Percentiles rank a stretch among this genome's conserved stretches.
These are phyloP conservation scores for Saccharomyces pastorianus DNA, from an alignment of 1,139 yeast species.

Conservation along the genomic window DNA sequence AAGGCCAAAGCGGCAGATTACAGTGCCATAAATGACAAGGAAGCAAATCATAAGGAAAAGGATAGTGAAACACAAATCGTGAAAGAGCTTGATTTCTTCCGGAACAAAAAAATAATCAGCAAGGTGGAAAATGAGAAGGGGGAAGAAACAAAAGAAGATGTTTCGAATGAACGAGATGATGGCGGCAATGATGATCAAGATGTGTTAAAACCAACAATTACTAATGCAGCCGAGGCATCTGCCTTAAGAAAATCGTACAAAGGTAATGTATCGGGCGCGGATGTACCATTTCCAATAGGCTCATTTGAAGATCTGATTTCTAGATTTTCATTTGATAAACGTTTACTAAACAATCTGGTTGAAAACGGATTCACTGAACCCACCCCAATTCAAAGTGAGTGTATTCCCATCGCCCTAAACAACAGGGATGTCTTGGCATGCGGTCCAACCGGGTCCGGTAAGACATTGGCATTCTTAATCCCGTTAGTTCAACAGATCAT, in stretches of 20 bases:
- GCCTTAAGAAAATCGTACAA: slow-evolving; percentile 47
- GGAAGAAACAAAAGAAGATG: too few relatives aligned
- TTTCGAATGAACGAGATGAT: too few relatives aligned
- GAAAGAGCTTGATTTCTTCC: slow-evolving; percentile 65
- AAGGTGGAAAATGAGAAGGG: too few relatives aligned
- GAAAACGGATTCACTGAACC: slow-evolving; percentile 73
- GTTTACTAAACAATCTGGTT: slow-evolving; percentile 56
- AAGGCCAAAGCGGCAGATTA: slow-evolving; percentile 24
- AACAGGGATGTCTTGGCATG: slow-evolving; percentile 72
- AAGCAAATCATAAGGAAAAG: slow-evolving; percentile 22
- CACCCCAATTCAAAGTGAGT: slow-evolving; percentile 85
- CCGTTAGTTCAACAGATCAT: slow-evolving; percentile 62
- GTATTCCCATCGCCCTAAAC: slow-evolving; percentile 60
- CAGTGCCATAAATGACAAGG: slow-evolving; percentile 15
- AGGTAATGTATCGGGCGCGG: slow-evolving; percentile 66
- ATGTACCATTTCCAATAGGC: slow-evolving; percentile 79
- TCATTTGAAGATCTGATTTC: slow-evolving; percentile 72
- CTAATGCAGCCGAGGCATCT: slow-evolving; percentile 49
- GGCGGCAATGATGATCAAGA: slow-evolving; percentile 14
- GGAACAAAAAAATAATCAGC: slow-evolving; percentile 40
- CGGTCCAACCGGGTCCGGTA: slow-evolving; percentile 94
- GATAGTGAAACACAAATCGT: slow-evolving; percentile 41
- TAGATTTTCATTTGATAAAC: slow-evolving; percentile 58
- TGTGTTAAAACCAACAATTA: slow-evolving; percentile 36
- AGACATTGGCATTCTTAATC: slow-evolving; percentile 77